Base-by-base conservation (phyloP, 148 eudicot species). In the Nyssa sinensis region DNA sequence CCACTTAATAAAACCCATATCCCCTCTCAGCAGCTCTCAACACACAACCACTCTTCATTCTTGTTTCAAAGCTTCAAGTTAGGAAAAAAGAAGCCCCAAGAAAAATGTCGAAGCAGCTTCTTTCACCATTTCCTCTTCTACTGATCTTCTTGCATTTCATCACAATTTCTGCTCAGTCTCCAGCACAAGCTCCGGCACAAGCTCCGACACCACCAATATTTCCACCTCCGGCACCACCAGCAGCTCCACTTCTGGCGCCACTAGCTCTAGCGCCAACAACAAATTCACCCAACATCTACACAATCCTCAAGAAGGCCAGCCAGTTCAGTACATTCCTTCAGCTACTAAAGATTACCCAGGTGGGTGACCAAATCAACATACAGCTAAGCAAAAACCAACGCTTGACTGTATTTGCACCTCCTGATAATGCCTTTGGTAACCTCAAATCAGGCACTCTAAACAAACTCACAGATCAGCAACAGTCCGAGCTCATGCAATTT, bases 251-350 rank as follows among this genome's bases (percentile, higher is more conserved):
- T n/a, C n/a, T n/a, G n/a, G n/a, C n/a, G n/a, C n/a, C n/a, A n/a
- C 47, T 9, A 17, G 28, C 27, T 33, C 69, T 49, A 34, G 21
- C 11, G n/a, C 25, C 69, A 21, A 3, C 27, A 35, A n/a, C n/a
- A n/a, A 49, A 28, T 34, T 25, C 69, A 33, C 44, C 69, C 69
- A 65, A 65, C 69, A 65, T 65, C 69, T 33, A 47, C 2, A 14
- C 28, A 19, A 35, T 65, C 44, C 49, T 65, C 6, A 49, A 65
- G 5, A 65, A 65, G 49, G 47, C 69, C 16, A 49, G 69, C 11
- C 69, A 65, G 2, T 65, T 65, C 39, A 33, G 13, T 39, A 65
- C 69, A 0, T 8, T 65, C 12, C n/a, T 65, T 33, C 47, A 28
- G 24, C 69, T 65, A 2, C 49, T 65, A 8, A 65, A 34, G 16